Conservation (phyloP, 1,284 basidiomycete genomes). For the Caloboletus firmus region DNA sequence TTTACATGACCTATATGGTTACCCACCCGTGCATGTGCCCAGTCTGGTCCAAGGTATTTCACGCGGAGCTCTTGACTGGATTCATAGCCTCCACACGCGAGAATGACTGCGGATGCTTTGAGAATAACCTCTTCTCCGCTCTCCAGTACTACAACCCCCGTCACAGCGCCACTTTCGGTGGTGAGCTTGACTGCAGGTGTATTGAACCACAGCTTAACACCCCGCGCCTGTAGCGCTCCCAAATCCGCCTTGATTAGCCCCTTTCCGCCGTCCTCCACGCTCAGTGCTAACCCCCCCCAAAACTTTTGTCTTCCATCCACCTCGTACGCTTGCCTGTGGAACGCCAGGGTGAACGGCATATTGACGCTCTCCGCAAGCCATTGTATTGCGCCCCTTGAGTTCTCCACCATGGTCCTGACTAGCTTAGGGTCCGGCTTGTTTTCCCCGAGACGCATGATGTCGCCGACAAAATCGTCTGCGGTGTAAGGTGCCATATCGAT, state of each 20-base stretch:
- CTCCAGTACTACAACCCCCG: slow-evolving; percentile 46
- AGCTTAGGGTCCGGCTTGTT: slow-evolving; percentile 49
- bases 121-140: slow-evolving; percentile 40
- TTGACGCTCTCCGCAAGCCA: slow-evolving; percentile 55
- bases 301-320: slow-evolving; percentile 61
- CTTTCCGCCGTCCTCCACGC: slow-evolving; percentile 62
- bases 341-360: slow-evolving; percentile 59
- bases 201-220: slow-evolving; percentile 57
- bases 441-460: slow-evolving; percentile 59
- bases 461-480: slow-evolving; percentile 49
- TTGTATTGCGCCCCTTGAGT: slow-evolving; percentile 52
- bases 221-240: slow-evolving; percentile 47
- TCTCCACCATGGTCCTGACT: slow-evolving; percentile 53
- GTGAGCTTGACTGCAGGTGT: slow-evolving; percentile 48
- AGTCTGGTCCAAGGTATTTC: slow-evolving; percentile 54
- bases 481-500: slow-evolving; percentile 64
- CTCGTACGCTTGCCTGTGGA: slow-evolving; percentile 66
- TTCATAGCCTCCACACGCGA: slow-evolving; percentile 68
- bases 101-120: slow-evolving; percentile 46
- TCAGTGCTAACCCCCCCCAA: slow-evolving; percentile 66
- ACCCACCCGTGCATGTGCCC: slow-evolving; percentile 55
- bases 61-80: slow-evolving; percentile 50
- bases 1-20: not conserved
- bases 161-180: slow-evolving; percentile 39
- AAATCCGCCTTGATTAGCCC: slow-evolving; percentile 62